Percentiles rank a stretch among this genome's conserved stretches.
These are phyloP conservation scores for Mycena galericulata DNA, from an alignment of 768 basidiomycete genomes.

Conservation along the genomic window DNA sequence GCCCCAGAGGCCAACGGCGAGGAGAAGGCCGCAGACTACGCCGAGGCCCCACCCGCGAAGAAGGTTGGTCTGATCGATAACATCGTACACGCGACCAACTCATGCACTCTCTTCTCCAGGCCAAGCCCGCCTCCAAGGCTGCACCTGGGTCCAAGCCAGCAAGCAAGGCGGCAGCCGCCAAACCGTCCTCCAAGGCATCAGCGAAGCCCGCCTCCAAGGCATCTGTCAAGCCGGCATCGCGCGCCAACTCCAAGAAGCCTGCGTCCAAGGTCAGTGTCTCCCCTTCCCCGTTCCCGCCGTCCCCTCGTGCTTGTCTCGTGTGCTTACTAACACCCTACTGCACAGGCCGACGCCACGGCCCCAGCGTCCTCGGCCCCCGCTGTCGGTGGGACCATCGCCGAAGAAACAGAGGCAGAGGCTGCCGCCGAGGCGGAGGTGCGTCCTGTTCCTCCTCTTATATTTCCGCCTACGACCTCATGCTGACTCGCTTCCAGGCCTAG, in stretches of 20 bases:
- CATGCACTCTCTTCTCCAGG: slow-evolving; percentile 54
- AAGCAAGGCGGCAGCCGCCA: slow-evolving; percentile 52
- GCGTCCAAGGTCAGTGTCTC: slow-evolving; percentile 42
- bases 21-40: slow-evolving; percentile 46
- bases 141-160: slow-evolving; percentile 57
- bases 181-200: slow-evolving; percentile 49
- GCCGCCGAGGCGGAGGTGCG: slow-evolving; percentile 43
- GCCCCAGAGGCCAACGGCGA: slow-evolving; percentile 39
- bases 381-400: slow-evolving; percentile 53
- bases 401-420: slow-evolving; percentile 52
- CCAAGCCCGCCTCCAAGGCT: slow-evolving; percentile 51
- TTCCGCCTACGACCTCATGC: no score
- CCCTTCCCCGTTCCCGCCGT: no score
- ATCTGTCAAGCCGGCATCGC: slow-evolving; percentile 64
- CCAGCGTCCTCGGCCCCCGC: slow-evolving; percentile 43
- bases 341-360: slow-evolving; percentile 45
- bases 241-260: slow-evolving; percentile 73
- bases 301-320: slow-evolving; percentile 1
- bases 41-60: slow-evolving; percentile 72
- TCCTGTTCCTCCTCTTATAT: neutral
- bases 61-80: slow-evolving; percentile 57
- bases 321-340: slow-evolving; percentile 14
- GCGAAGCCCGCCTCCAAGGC: slow-evolving; percentile 53
- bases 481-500: slow-evolving; percentile 19
- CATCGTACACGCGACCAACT: neutral